Evolutionary conservation across 2,329 filamentous ascomycete species (phyloP).

Genomic region (Karstenula rhodostoma): DNA sequence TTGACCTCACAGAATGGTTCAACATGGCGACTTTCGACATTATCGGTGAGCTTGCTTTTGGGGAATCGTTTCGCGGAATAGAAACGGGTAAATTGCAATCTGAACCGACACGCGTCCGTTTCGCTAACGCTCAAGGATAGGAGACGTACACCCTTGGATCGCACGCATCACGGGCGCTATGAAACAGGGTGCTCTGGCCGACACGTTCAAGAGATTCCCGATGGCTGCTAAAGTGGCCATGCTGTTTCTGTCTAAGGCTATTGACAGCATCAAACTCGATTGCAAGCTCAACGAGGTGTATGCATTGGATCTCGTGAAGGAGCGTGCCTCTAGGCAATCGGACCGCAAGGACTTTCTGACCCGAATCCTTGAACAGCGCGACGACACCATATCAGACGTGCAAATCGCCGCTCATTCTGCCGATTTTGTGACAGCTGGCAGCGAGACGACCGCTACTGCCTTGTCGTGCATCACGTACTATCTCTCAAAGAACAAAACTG

Average conservation of each 20-base stretch:
- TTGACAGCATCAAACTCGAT: background rate
- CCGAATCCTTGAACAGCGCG: background rate
- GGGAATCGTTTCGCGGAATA: constrained; percentile 50
- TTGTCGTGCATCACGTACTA: constrained; percentile 41
- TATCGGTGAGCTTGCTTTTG: constrained; percentile 60
- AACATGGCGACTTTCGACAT: constrained; percentile 31
- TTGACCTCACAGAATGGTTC: constrained; percentile 20
- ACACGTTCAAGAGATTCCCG: constrained; percentile 30
- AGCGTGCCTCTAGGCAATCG: no score
- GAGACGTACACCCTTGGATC: constrained; percentile 43
- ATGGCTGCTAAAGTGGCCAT: constrained; percentile 22
- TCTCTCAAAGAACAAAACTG: constrained; percentile 25
- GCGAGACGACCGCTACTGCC: constrained; percentile 50
- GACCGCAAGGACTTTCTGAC: constrained; percentile 26
- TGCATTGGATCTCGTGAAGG: constrained; percentile 1
- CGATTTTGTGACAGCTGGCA: constrained; percentile 39
- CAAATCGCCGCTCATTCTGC: constrained; percentile 18
- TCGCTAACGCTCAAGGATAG: background rate
- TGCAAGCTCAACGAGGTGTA: constrained; percentile 1
- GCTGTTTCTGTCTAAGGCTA: constrained; percentile 8
- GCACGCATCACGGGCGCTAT: constrained; percentile 29
- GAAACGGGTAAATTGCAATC: background rate
- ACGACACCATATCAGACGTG: constrained; percentile 16
- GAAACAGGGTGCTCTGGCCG: constrained; percentile 23
- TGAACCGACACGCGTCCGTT: no score